phyloP scores from a whole-genome alignment of 202 grass and related monocot species.

The Zizania palustris region DNA sequence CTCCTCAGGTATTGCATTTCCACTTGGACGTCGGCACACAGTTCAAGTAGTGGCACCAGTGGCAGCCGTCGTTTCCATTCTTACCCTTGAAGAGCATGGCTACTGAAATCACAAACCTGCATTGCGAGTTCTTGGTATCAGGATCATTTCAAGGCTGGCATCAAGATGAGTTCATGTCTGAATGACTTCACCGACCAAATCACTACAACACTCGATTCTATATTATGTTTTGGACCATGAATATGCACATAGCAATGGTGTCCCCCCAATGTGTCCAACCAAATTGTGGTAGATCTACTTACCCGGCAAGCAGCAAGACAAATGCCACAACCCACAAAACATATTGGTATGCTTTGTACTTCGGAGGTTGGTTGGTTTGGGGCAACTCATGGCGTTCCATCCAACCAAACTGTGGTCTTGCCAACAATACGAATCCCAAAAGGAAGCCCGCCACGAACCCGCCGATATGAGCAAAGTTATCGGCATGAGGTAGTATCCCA shows the following conservation, averaged over 20 bases:
- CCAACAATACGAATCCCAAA: slow-evolving; percentile 81
- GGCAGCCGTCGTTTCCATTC: slow-evolving; percentile 84
- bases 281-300: slow-evolving; percentile 32
- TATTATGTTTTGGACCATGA: neutral
- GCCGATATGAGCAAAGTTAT: slow-evolving; percentile 85
- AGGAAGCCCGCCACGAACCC: slow-evolving; percentile 77
- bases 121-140: neutral
- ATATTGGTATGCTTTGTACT: slow-evolving; percentile 94
- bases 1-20: slow-evolving; percentile 65
- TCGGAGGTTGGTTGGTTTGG: slow-evolving; percentile 81
- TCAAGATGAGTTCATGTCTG: neutral
- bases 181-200: too few relatives aligned
- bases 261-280: neutral
- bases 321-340: slow-evolving; percentile 77
- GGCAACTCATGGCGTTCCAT: slow-evolving; percentile 75
- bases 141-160: neutral
- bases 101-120: slow-evolving; percentile 69
- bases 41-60: slow-evolving; percentile 97
- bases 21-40: slow-evolving; percentile 93
- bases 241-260: slow-evolving; percentile 2
- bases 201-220: neutral
- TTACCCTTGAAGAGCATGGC: slow-evolving; percentile 95
- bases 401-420: slow-evolving; percentile 90
- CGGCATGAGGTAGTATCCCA: slow-evolving; percentile 73
- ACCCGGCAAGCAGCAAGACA: slow-evolving; percentile 75